Evolutionary conservation across 768 basidiomycete species (phyloP).

Genomic region (Sistotremastrum niveocremeum): DNA sequence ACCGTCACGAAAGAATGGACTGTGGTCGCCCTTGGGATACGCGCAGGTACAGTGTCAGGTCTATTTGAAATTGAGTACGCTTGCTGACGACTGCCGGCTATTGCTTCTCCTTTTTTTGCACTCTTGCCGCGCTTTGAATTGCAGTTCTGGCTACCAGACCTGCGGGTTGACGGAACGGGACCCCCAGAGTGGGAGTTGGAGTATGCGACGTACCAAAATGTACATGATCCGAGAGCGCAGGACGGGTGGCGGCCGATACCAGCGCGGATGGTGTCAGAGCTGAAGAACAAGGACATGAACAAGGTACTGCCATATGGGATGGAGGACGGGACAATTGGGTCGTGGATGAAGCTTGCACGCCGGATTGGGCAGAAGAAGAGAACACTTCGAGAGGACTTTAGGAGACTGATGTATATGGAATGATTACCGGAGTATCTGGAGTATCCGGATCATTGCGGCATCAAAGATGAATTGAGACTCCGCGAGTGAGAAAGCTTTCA

Average conservation of each 20-base stretch:
- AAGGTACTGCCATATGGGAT: slow-evolving; percentile 46
- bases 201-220: slow-evolving; percentile 47
- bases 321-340: slow-evolving; percentile 63
- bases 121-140: slow-evolving; percentile 3
- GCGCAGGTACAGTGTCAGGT: slow-evolving; percentile 50
- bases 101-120: too few species aligned
- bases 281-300: slow-evolving; percentile 5
- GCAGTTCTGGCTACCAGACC: slow-evolving; percentile 55
- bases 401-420: slow-evolving; percentile 62
- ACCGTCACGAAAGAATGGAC: slow-evolving; percentile 57
- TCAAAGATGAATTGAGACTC: too few species aligned
- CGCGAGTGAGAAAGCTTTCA: too few species aligned
- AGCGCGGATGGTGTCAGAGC: slow-evolving; percentile 9
- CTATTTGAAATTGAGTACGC: slow-evolving; percentile 5
- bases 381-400: slow-evolving; percentile 51
- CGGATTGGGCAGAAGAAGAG: slow-evolving; percentile 40
- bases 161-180: slow-evolving; percentile 31
- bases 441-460: too few species aligned
- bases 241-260: slow-evolving; percentile 18
- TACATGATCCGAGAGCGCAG: slow-evolving; percentile 21
- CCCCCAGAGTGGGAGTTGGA: slow-evolving; percentile 61
- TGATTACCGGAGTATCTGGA: slow-evolving; percentile 16
- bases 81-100: too few species aligned
- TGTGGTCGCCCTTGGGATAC: slow-evolving; percentile 69
- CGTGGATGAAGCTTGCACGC: slow-evolving; percentile 58